Percentiles rank a stretch among this genome's conserved stretches.
These are phyloP conservation scores for Eucalyptus cladocalyx DNA, from an alignment of 345 rosid genomes.

Conservation along the genomic window DNA sequence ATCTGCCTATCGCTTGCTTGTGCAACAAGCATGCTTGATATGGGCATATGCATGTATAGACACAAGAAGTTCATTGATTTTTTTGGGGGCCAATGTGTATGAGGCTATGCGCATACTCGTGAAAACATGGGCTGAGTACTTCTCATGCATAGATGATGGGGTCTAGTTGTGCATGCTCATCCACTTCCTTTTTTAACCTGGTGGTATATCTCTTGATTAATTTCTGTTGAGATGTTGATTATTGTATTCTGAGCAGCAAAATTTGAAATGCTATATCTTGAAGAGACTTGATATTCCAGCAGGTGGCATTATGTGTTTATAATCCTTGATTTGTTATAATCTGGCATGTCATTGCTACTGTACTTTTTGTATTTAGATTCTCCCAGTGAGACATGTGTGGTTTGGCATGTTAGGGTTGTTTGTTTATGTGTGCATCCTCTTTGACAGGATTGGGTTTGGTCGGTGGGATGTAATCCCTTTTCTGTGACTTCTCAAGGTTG, in stretches of 20 bases:
- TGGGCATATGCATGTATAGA: not conserved
- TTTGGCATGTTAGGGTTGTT: not conserved
- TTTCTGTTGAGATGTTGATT: not conserved
- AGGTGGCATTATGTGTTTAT: not conserved
- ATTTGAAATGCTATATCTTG: not conserved
- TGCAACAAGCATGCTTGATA: not conserved
- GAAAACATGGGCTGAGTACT: not conserved
- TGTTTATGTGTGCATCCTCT: not conserved
- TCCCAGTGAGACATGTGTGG: not conserved
- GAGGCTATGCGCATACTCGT: not conserved
- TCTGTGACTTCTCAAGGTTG: slow-evolving; percentile 85
- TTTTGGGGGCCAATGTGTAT: not conserved
- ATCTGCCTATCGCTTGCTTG: not conserved
- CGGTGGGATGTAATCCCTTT: slow-evolving; percentile 89
- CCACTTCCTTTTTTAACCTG: not conserved
- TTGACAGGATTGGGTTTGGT: slow-evolving; percentile 95
- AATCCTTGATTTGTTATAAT: not conserved
- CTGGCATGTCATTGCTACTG: not conserved
- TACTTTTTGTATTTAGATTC: not conserved
- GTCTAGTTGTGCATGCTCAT: not conserved
- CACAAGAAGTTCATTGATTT: not conserved
- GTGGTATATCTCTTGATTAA: not conserved
- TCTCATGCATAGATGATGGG: not conserved
- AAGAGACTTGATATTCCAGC: not conserved
- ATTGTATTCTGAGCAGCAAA: not conserved